Base-by-base conservation (phyloP, 2,329 filamentous ascomycete species). In the Fusarium veterinarium region DNA sequence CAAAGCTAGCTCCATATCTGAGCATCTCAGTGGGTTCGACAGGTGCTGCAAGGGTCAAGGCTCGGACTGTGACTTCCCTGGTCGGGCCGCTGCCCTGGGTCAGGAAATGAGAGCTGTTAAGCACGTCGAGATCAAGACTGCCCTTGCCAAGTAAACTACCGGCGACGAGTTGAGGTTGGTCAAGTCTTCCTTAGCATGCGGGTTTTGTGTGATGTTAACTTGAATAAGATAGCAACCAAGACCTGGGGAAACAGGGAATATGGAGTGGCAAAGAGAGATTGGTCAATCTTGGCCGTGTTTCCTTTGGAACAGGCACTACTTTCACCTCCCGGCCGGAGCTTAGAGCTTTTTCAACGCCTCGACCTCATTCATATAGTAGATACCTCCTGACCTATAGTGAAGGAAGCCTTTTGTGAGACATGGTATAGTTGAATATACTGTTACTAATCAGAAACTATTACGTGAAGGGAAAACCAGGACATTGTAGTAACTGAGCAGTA, bases 371-470 rank as follows among this genome's bases (percentile, higher is more conserved):
- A 28, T 28, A 8, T 5, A 19, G 17, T 28, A 45, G 42, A 45
- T 19, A 20, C 11, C 20, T 19, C 0, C 1, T 13, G 3, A 2
- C 6, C 5, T 13, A 16, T 25, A 17, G 2, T 8, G 0, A 28
- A 28, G 42, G 10, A 20, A 19, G n/a, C 14, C 16, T 28, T 13
- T 12, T 45, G 0, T 20, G 6, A 45, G 0, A 19, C 5, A 12
- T 8, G 1, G 25, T 20, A 19, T 45, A 1, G 11, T 19, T 19
- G 6, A 45, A 46, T 46, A 19, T 30, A 7, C 2, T 30, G 2
- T 30, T 30, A 23, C 4, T 12, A 30, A 25, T 28, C 11, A 4
- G 5, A 8, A 20, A 46, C 7, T 2, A 9, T 20, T 46, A 30
- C 0, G 25, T 46, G 7, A 4, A 1, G 6, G 10, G 0, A 8